Conservation (phyloP, 169 alveolate genomes). For the Plasmodium coatneyi region DNA sequence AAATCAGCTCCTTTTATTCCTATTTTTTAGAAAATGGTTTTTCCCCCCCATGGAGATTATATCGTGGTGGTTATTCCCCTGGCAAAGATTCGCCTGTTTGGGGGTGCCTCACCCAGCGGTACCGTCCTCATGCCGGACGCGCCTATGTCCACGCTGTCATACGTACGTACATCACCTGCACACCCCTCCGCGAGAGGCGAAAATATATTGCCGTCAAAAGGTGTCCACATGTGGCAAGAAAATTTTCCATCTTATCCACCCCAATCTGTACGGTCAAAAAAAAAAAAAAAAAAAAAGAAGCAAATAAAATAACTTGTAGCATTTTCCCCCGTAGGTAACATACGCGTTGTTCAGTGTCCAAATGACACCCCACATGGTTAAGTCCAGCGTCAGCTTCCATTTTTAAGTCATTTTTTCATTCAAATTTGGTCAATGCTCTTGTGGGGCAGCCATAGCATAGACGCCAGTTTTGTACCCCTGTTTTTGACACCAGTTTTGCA, state of each 20-base stretch:
- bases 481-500: not conserved
- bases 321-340: not conserved
- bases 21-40: not conserved
- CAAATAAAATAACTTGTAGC: not conserved
- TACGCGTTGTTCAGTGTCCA: not conserved
- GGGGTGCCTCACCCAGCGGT: not conserved
- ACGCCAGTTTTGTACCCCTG: not conserved
- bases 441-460: not conserved
- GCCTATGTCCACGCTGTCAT: not conserved
- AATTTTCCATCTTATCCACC: not conserved
- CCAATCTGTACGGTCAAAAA: not conserved
- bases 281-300: too few relatives aligned
- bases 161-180: not conserved
- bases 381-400: not conserved
- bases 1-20: not conserved
- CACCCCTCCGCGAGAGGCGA: not conserved
- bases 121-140: not conserved
- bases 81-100: not conserved
- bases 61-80: not conserved
- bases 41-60: not conserved
- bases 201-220: not conserved
- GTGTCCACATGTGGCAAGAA: not conserved
- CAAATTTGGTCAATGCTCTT: not conserved
- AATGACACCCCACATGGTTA: not conserved
- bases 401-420: not conserved